Base-by-base conservation (phyloP, 2,329 filamentous ascomycete species). In the Ambrosiella xylebori region DNA sequence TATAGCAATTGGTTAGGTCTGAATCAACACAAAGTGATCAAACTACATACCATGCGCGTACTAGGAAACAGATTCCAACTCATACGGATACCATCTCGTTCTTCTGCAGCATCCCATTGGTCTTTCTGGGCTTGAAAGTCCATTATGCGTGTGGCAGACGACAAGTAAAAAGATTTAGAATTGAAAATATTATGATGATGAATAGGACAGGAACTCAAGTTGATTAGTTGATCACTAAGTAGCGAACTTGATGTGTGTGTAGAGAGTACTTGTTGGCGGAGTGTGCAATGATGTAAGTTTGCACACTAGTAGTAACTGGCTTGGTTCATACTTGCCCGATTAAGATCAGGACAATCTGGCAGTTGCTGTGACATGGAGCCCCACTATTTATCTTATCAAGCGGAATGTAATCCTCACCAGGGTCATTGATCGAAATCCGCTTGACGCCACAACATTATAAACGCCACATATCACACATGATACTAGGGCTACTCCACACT, bases 61-160 rank as follows among this genome's bases (percentile, higher is more conserved):
- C 90, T 96, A 54, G 93, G 93, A 68, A 98, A 95, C 61, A 94
- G 94, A 70, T 98, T 98, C 93, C 93, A 98, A 73, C 91, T 96
- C 64, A 98, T 78, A 63, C 93, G 84, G 67, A 97, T 82, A 61
- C 93, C 93, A 81, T 98, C 93, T 65, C 88, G 84, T 68, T 98
- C 93, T 75, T 98, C 93, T 60, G 95, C 84, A 70, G 96, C 89
- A 67, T 85, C 88, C 90, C 90, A 96, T 74, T 91, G 86, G 73
- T 96, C 90, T 74, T 96, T 96, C 64, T 54, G 52, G 15, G 27
- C 15, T 35, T 54, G 52, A n/a, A 39, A 15, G 7, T 54, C 52
- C 52, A 54, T 54, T 11, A 11, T 41, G 27, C 27, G 27, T 27
- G 35, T 38, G 11, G 13, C 15, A 38, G 13, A 39, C 35, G 51